Conservation (phyloP, 495 filamentous ascomycete species). For the Achaetomiella virescens region DNA sequence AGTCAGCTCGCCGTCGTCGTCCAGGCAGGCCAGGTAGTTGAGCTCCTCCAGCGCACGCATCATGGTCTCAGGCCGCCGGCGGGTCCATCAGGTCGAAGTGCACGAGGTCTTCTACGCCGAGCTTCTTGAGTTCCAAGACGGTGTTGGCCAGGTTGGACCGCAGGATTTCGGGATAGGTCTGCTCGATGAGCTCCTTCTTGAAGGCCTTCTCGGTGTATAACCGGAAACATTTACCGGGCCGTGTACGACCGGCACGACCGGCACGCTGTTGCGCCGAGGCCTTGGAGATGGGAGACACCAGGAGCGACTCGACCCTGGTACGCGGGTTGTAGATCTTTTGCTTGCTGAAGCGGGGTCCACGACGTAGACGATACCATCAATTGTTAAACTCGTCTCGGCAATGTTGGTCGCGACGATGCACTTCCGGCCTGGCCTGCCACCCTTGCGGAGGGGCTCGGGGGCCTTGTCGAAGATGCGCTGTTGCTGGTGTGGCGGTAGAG, state of each 20-base stretch:
- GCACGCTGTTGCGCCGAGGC: constrained; percentile 97
- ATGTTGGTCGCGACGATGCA: constrained; percentile 96
- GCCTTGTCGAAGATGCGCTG: constrained; percentile 92
- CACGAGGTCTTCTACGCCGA: constrained; percentile 90
- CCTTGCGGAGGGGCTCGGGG: constrained; percentile 61
- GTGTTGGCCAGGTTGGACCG: constrained; percentile 91
- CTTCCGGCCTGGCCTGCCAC: constrained; percentile 87
- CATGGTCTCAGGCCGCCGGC: constrained; percentile 92
- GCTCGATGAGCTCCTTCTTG: constrained; percentile 96
- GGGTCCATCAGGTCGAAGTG: constrained; percentile 99
- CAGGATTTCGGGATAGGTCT: constrained; percentile 92
- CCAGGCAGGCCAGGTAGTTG: constrained; percentile 92
- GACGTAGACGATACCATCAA: constrained; percentile 98
- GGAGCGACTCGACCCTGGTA: constrained; percentile 88
- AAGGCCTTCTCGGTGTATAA: constrained; percentile 94
- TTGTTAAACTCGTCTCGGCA: constrained; percentile 94
- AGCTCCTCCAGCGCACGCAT: constrained; percentile 98
- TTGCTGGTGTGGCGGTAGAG: constrained; percentile 84
- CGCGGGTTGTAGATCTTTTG: constrained; percentile 99
- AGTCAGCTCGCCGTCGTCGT: constrained; percentile 92
- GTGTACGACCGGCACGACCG: constrained; percentile 96
- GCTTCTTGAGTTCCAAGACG: constrained; percentile 94
- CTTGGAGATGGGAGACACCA: constrained; percentile 95
- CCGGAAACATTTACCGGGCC: constrained; percentile 95
- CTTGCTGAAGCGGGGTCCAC: constrained; percentile 98